These are phyloP conservation scores for Whalleya microplaca DNA, from an alignment of 2,329 filamentous ascomycete genomes.

Conservation along the genomic window DNA sequence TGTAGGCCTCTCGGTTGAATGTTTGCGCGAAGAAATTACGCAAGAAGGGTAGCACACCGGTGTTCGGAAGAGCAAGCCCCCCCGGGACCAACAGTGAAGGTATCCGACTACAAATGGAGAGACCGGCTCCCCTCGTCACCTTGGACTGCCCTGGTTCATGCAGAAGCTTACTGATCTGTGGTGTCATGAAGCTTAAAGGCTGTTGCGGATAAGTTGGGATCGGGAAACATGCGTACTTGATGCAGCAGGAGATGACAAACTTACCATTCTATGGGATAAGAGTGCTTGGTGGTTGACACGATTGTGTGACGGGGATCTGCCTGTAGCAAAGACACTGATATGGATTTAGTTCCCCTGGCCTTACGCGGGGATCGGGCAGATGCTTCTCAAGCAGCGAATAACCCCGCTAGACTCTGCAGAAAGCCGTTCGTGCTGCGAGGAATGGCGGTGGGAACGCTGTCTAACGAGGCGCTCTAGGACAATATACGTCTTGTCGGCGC, in stretches of 20 bases:
- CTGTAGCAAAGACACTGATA: slow-evolving; percentile 9
- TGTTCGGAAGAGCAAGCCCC: not conserved
- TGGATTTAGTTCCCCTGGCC: slow-evolving; percentile 10
- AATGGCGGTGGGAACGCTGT: slow-evolving; percentile 30
- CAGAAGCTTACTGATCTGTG: slow-evolving; percentile 5
- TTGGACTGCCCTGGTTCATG: not conserved
- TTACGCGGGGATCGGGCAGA: slow-evolving; percentile 24
- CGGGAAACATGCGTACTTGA: slow-evolving; percentile 2
- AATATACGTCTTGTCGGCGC: slow-evolving; percentile 8
- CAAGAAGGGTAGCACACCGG: not conserved
- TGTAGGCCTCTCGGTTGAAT: slow-evolving; percentile 1
- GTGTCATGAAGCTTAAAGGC: slow-evolving; percentile 7
- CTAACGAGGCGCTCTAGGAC: slow-evolving; percentile 19
- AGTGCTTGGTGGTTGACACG: slow-evolving; percentile 14
- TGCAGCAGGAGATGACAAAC: slow-evolving; percentile 10
- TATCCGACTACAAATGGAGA: not conserved
- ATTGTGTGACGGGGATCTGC: slow-evolving; percentile 12
- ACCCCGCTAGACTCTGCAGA: slow-evolving; percentile 30
- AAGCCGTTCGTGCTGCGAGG: slow-evolving; percentile 32
- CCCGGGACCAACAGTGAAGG: not conserved
- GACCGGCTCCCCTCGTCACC: not conserved
- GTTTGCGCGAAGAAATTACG: not conserved
- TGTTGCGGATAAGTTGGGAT: slow-evolving; percentile 6
- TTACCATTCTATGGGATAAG: slow-evolving; percentile 13
- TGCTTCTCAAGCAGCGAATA: slow-evolving; percentile 26